Evolutionary conservation across 352 stramenopile genomes (phyloP).

Genomic region (Hyaloperonospora brassicae): DNA sequence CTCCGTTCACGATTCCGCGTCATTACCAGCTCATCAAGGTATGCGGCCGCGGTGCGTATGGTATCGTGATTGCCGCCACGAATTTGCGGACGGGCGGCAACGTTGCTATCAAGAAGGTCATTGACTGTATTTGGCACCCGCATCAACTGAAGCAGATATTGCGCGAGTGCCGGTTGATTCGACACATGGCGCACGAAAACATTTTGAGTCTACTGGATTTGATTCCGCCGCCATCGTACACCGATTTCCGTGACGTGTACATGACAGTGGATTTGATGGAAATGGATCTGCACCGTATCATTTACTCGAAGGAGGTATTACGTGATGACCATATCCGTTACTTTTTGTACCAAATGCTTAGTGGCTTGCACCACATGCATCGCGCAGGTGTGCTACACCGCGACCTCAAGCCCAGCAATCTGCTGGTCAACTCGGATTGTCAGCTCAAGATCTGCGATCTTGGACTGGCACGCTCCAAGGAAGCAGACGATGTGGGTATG

Average conservation of each 20-base stretch:
- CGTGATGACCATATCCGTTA: slow-evolving; percentile 91
- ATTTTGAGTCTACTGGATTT: slow-evolving; percentile 78
- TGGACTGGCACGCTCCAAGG: slow-evolving; percentile 85
- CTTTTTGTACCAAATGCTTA: slow-evolving; percentile 90
- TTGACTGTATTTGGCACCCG: slow-evolving; percentile 86
- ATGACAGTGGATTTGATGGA: slow-evolving; percentile 90
- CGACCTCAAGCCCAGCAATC: slow-evolving; percentile 81
- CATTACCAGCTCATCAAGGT: slow-evolving; percentile 87
- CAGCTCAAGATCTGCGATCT: slow-evolving; percentile 96
- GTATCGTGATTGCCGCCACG: slow-evolving; percentile 85
- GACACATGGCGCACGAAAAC: slow-evolving; percentile 82
- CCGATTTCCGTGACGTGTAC: slow-evolving; percentile 84
- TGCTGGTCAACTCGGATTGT: slow-evolving; percentile 90
- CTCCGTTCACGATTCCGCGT: slow-evolving; percentile 75
- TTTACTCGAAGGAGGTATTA: slow-evolving; percentile 89
- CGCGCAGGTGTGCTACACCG: slow-evolving; percentile 76
- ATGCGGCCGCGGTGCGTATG: slow-evolving; percentile 80
- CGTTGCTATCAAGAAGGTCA: slow-evolving; percentile 88
- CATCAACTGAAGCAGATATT: slow-evolving; percentile 87
- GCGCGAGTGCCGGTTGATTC: slow-evolving; percentile 77
- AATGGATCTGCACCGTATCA: slow-evolving; percentile 89
- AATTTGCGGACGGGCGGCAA: slow-evolving; percentile 75
- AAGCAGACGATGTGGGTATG: slow-evolving; percentile 85
- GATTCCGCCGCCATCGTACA: slow-evolving; percentile 75
- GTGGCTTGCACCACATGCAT: slow-evolving; percentile 84